A percentile compares a stretch with the other conserved stretches of the same genome.
phyloP scores from a whole-genome alignment of 202 grass and related monocot species.

The Elaeis oleifera region DNA sequence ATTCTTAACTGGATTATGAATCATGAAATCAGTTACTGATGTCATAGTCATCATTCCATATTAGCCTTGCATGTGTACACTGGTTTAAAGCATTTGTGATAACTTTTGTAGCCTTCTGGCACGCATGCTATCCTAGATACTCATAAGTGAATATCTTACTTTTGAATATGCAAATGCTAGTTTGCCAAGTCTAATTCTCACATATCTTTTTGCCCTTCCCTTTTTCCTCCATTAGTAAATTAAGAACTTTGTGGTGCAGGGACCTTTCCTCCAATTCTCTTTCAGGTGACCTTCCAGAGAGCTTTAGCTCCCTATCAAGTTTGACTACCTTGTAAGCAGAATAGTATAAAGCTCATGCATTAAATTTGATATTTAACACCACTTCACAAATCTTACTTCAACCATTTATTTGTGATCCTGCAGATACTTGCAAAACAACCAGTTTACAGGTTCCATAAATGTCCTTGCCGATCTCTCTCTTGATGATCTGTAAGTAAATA shows the following conservation, averaged over 20 bases:
- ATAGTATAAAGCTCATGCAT: not conserved
- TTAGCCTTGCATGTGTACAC: no score
- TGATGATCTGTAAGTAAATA: constrained; percentile 58
- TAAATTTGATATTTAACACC: constrained; percentile 6
- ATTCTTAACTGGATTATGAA: no score
- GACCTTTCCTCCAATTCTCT: constrained; percentile 67
- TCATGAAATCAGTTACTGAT: no score
- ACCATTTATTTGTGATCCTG: constrained; percentile 9
- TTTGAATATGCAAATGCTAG: not conserved
- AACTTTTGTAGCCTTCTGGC: no score
- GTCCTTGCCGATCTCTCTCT: constrained; percentile 70
- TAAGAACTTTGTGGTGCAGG: constrained; percentile 32
- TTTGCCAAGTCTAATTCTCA: constrained; percentile 5
- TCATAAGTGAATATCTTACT: no score
- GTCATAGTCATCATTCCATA: no score
- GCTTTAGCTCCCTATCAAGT: constrained; percentile 50
- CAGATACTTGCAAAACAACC: constrained; percentile 92
- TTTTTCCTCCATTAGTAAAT: constrained; percentile 14
- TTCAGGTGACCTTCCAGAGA: constrained; percentile 71
- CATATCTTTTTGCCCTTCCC: constrained; percentile 6
- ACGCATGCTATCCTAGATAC: no score
- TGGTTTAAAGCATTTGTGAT: no score
- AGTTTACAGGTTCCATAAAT: constrained; percentile 70
- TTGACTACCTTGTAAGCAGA: constrained; percentile 66
- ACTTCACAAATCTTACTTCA: not conserved